These are phyloP conservation scores for Mallotus nudiflorus DNA, from an alignment of 345 rosid species.

Conservation along the genomic window DNA sequence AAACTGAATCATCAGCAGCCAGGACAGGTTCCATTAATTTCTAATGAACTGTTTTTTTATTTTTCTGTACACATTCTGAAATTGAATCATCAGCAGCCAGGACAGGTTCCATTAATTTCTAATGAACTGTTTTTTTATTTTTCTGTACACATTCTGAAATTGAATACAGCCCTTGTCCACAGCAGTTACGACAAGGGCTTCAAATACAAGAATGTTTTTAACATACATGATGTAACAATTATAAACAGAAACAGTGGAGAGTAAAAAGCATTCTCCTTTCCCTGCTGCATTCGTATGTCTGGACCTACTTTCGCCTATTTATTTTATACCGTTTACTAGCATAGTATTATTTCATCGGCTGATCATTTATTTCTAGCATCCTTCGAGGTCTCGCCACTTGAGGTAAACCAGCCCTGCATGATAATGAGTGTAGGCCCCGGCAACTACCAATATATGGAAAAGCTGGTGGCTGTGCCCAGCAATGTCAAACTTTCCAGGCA, in stretches of 20 bases:
- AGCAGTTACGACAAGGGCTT: not conserved
- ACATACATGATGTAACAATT: not conserved
- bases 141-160: too few species aligned
- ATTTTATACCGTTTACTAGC: not conserved
- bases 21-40: too few species aligned
- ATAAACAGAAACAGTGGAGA: not conserved
- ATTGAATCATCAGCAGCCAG: too few species aligned
- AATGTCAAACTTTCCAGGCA: slow-evolving; percentile 91
- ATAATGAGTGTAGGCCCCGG: slow-evolving; percentile 87
- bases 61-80: too few species aligned
- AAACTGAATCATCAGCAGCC: too few species aligned
- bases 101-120: too few species aligned
- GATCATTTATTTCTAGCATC: slow-evolving; percentile 45
- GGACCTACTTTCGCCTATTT: not conserved
- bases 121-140: too few species aligned
- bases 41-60: too few species aligned
- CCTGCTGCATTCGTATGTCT: not conserved
- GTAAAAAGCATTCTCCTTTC: slow-evolving; percentile 4
- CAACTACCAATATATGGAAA: slow-evolving; percentile 78
- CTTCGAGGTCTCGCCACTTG: slow-evolving; percentile 77
- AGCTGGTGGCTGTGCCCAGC: slow-evolving; percentile 97
- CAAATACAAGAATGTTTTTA: not conserved
- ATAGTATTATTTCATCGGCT: not conserved
- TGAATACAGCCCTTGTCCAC: not conserved
- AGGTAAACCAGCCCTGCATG: slow-evolving; percentile 83